These are phyloP conservation scores for Alternaria metachromatica DNA, from an alignment of 2,329 filamentous ascomycete species.

Conservation along the genomic window DNA sequence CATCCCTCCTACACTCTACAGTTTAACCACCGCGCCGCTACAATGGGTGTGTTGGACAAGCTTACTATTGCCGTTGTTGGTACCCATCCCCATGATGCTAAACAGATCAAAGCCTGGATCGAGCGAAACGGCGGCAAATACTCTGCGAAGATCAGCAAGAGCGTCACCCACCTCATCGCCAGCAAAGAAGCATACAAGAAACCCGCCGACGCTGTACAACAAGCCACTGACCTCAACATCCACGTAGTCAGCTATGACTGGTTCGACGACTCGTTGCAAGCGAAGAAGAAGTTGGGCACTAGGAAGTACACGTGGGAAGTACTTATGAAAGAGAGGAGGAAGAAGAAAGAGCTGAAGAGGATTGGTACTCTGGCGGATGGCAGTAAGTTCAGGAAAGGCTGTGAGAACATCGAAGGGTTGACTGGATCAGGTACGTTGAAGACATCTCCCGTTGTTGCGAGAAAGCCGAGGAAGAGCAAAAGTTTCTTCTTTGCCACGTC, in stretches of 20 bases:
- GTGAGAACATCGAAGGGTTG: constrained; percentile 36
- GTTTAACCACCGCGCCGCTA: neutral
- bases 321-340: constrained; percentile 38
- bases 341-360: constrained; percentile 37
- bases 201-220: constrained; percentile 43
- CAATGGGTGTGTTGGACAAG: constrained; percentile 58
- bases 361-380: constrained; percentile 35
- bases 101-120: constrained; percentile 72
- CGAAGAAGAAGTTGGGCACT: constrained; percentile 39
- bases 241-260: constrained; percentile 53
- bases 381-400: constrained; percentile 43
- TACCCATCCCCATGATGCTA: constrained; percentile 56
- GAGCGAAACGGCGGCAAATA: constrained; percentile 67
- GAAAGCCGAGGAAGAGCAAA: constrained; percentile 21
- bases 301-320: constrained; percentile 44
- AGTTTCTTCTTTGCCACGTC: constrained; percentile 32
- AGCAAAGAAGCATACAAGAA: constrained; percentile 67
- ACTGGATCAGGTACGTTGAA: constrained; percentile 49
- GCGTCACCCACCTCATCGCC: constrained; percentile 76
- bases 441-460: constrained; percentile 10
- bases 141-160: constrained; percentile 56
- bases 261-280: constrained; percentile 58
- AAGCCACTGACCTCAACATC: constrained; percentile 24
- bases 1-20: neutral
- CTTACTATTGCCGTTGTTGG: constrained; percentile 66